phyloP scores from a whole-genome alignment of 768 basidiomycete genomes.

The Multifurca ochricompacta region DNA sequence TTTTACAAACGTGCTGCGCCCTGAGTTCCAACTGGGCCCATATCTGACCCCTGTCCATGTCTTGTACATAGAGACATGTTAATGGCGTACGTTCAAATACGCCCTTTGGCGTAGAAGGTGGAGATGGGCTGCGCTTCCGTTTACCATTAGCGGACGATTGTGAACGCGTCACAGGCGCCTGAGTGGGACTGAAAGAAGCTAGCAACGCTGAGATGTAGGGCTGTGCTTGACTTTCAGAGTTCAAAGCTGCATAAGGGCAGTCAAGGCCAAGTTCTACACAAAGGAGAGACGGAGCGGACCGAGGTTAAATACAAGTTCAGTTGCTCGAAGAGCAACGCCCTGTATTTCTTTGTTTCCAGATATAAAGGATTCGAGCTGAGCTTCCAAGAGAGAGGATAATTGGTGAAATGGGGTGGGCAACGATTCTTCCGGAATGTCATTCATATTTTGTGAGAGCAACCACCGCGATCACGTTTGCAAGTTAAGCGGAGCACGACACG shows the following conservation, averaged over 20 bases:
- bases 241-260: slow-evolving; percentile 41
- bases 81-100: slow-evolving; percentile 61
- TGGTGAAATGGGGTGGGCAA: slow-evolving; percentile 38
- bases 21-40: slow-evolving; percentile 93
- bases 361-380: slow-evolving; percentile 48
- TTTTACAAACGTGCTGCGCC: slow-evolving; percentile 57
- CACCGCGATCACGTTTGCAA: too few species aligned
- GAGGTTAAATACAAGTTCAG: slow-evolving; percentile 69
- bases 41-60: slow-evolving; percentile 78
- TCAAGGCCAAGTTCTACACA: not conserved
- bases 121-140: slow-evolving; percentile 35
- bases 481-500: not conserved
- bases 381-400: slow-evolving; percentile 50
- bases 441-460: not conserved
- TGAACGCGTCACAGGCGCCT: slow-evolving; percentile 71
- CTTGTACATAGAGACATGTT: slow-evolving; percentile 62
- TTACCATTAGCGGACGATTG: slow-evolving; percentile 40
- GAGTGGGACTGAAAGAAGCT: slow-evolving; percentile 53
- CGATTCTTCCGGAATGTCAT: slow-evolving; percentile 10
- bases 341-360: slow-evolving; percentile 46
- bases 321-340: slow-evolving; percentile 52
- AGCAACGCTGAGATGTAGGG: slow-evolving; percentile 60
- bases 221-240: slow-evolving; percentile 57
- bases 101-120: slow-evolving; percentile 26
- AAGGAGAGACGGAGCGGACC: slow-evolving; percentile 37